Evolutionary conservation across 352 stramenopile genomes (phyloP), one percentile per base, ranked within the genome.

Genomic region (Thalassiosira mediterranea): DNA sequence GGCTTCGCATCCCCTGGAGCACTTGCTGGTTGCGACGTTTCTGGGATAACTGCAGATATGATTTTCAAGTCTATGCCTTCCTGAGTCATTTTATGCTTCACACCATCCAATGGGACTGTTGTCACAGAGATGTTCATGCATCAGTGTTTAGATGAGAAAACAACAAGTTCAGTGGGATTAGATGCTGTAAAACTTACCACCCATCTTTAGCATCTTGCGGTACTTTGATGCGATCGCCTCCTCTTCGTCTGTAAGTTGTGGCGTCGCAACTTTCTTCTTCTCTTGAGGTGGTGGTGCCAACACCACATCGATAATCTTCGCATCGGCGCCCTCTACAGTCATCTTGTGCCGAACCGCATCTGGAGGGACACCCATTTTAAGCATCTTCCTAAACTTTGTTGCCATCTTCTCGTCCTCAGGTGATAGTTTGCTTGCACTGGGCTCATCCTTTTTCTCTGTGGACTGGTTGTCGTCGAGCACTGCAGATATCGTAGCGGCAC

Each of bases 311-410:
- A n/a, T n/a, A 23, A 86, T 72, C 19, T 64, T 83, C 5, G 48
- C n/a, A 28, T 76, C 72, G 38, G 90, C 68, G 17, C 69, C 70
- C 42, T 94, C 88, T 17, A 68, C 58, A 2, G 49, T 53, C 90
- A 95, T 95, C 62, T 94, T 94, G 29, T 92, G 81, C 4, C 84
- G 64, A 26, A 93, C 77, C 28, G 78, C 86, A 32, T 83, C 74
- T 17, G 75, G 66, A 1, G 80, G 83, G 32, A 95, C 72, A n/a
- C 78, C 65, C 40, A 93, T 75, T 28, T 80, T 80, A 0, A 90
- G 29, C 90, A 93, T 94, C 51, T 92, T 91, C 25, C 77, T 72
- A 61, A 91, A 94, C 21, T 90, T 88, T 34, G 63, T 53, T 19
- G 79, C 83, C 28, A 87, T 76, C 11, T 78, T 70, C 60, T 89